Evolutionary conservation across 208 protist genomes (phyloP), one percentile per base, ranked within the genome.

Genomic region (Trypanosoma mega): DNA sequence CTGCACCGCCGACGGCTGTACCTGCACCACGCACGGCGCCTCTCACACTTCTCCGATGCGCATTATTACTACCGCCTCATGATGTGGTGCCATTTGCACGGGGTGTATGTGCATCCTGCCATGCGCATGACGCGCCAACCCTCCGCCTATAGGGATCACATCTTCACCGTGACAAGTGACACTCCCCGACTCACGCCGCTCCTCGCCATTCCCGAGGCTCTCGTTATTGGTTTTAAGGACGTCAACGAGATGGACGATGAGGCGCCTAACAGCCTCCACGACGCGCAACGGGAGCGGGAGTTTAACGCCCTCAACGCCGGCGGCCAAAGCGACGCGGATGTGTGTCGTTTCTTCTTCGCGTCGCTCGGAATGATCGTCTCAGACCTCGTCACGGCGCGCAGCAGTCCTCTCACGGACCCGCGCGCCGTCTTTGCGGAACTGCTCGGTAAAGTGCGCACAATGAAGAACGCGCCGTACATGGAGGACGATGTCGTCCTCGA

Each of bases 381-480:
- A 1, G 90, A 96, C 46, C 69, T 96, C 41, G 51, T 96, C 33
- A 92, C 84, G 0, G 83, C 90, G 1, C 72, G 69, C 39, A 86
- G 80, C 54, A 93, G 84, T 54, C 79, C 78, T 9, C 58, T 93
- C 4, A 93, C 82, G 0, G 90, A 96, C 52, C 68, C 75, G 2
- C 83, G 90, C 0, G 53, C 75, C 34, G 52, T 61, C 24, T 93
- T 96, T 57, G 85, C 86, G 7, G 70, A 87, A 9, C 45, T 83
- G 16, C 65, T 96, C 0, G 75, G 74, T 21, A 82, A 84, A 48
- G 73, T 83, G 26, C 72, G 81, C 14, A 90, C 90, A 14, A 45
- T 96, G 54, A 75, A 90, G 41, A 96, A 96, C 59, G 90, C 90
- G 1, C 86, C 90, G 11, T 96, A 93, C 66, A 87, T 96, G 44